Percentiles rank a stretch among this genome's conserved stretches.
These are phyloP conservation scores for Triadica sebifera DNA, from an alignment of 345 rosid species.

Conservation along the genomic window DNA sequence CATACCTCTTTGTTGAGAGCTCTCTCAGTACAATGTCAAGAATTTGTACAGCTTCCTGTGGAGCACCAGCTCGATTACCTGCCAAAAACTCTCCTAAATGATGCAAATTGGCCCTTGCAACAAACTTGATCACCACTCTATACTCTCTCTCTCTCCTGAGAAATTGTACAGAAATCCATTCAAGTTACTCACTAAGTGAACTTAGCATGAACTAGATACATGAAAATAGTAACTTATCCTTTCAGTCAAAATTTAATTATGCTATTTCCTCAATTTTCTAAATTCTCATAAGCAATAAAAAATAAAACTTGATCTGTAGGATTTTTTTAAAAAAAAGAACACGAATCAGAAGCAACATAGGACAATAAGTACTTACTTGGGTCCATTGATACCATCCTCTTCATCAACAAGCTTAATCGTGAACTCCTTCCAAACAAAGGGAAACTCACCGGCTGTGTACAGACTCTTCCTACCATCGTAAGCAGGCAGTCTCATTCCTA, in stretches of 20 bases:
- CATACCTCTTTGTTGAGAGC: slow-evolving; percentile 71
- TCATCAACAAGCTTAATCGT: slow-evolving; percentile 72
- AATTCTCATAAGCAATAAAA: neutral
- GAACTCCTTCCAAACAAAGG: slow-evolving; percentile 88
- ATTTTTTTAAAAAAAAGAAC: slow-evolving; percentile 2
- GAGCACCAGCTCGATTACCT: slow-evolving; percentile 88
- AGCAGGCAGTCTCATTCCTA: slow-evolving; percentile 94
- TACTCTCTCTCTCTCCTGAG: slow-evolving; percentile 77
- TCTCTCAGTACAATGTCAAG: slow-evolving; percentile 91
- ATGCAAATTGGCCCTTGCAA: slow-evolving; percentile 79
- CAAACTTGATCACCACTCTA: slow-evolving; percentile 80
- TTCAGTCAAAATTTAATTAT: neutral
- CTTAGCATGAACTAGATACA: neutral
- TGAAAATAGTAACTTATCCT: neutral
- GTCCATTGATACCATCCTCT: slow-evolving; percentile 71
- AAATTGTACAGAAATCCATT: slow-evolving; percentile 16
- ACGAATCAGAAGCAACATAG: neutral
- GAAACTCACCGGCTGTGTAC: slow-evolving; percentile 96
- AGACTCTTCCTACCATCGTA: slow-evolving; percentile 96
- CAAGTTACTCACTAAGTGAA: neutral
- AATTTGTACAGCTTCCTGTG: slow-evolving; percentile 87
- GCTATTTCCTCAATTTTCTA: neutral
- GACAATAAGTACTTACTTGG: slow-evolving; percentile 53
- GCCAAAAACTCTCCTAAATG: slow-evolving; percentile 85
- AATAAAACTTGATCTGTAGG: neutral